Base-by-base conservation (phyloP, 2,329 filamentous ascomycete species). In the Phyllosticta ampelicida region DNA sequence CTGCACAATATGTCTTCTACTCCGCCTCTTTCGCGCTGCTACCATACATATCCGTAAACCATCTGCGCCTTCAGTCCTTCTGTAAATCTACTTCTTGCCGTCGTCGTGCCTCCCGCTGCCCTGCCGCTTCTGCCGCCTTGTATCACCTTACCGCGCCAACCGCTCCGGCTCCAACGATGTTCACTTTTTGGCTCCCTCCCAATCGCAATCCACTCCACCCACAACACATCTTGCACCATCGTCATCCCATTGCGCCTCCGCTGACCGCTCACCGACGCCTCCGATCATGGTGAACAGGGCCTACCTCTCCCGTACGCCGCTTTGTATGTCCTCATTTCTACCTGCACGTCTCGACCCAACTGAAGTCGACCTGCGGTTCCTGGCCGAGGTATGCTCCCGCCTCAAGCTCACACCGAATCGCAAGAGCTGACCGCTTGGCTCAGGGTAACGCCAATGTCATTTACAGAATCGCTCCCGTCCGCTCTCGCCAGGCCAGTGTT, bases 371-470 rank as follows among this genome's bases (percentile, higher is more conserved):
- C 57, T 59, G 44, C 52, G 28, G 44, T 59, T 59, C 57, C 57
- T 48, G 53, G 52, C 52, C 48, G 57, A 59, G 54, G 57, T 59
- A 53, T 51, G 57, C 29, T 29, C 48, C 36, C n/a, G n/a, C 36
- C 6, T 44, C n/a, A 26, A 26, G 23, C 36, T 44, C 3, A 5
- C n/a, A n/a, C 6, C 16, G 13, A 5, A n/a, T 16, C 6, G 11
- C 36, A 44, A 5, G 5, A 20, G 53, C 57, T 59, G 53, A 59
- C 57, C 51, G n/a, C 36, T n/a, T 28, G 16, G 51, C 23, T 48
- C 53, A 59, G 57, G 57, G 57, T 19, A 59, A 59, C 21, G 57
- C 57, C 48, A 59, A 59, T 30, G 57, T 59, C 26, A 55, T 59
- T 30, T 59, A 55, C 48, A 55, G 56, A 30, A 58, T 58, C 52